These are phyloP conservation scores for Macrophomina phaseolina DNA, from an alignment of 2,329 filamentous ascomycete species.

Conservation along the genomic window DNA sequence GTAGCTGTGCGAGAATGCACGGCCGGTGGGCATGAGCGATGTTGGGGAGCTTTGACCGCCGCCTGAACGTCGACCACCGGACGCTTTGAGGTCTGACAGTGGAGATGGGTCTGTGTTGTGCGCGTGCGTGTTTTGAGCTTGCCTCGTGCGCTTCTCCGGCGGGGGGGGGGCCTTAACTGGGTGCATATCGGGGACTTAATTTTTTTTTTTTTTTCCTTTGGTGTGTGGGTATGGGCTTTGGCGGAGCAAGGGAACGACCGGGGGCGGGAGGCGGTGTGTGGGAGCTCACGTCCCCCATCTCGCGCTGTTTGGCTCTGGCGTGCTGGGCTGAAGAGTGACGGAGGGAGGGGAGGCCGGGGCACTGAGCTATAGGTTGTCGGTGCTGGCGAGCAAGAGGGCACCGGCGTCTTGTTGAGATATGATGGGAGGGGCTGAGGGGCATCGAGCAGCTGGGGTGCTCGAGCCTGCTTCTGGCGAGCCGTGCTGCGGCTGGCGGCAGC, in stretches of 20 bases:
- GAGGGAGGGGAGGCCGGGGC: background rate
- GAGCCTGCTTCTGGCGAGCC: background rate
- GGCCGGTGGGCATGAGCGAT: background rate
- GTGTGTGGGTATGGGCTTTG: background rate
- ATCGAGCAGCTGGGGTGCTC: background rate
- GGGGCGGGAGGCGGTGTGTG: conserved; percentile 22
- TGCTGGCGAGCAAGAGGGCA: background rate
- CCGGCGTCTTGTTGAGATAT: background rate
- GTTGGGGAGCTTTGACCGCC: too few species aligned
- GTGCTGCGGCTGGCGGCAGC: background rate
- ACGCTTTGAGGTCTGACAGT: too few species aligned
- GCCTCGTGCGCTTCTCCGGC: conserved; percentile 7
- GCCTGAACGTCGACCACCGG: too few species aligned
- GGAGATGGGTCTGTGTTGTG: background rate
- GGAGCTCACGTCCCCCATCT: background rate
- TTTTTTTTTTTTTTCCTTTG: conserved; percentile 5
- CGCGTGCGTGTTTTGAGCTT: background rate
- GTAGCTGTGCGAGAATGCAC: background rate
- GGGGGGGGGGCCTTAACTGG: conserved; percentile 7
- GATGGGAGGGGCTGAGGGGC: background rate
- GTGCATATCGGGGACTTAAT: background rate
- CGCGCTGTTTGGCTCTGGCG: background rate
- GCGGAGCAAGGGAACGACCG: background rate
- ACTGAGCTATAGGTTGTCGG: background rate
- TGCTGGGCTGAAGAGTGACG: conserved; percentile 1